These are phyloP conservation scores for Endotrypanum monterogeii DNA, from an alignment of 208 protist species.

Conservation along the genomic window DNA sequence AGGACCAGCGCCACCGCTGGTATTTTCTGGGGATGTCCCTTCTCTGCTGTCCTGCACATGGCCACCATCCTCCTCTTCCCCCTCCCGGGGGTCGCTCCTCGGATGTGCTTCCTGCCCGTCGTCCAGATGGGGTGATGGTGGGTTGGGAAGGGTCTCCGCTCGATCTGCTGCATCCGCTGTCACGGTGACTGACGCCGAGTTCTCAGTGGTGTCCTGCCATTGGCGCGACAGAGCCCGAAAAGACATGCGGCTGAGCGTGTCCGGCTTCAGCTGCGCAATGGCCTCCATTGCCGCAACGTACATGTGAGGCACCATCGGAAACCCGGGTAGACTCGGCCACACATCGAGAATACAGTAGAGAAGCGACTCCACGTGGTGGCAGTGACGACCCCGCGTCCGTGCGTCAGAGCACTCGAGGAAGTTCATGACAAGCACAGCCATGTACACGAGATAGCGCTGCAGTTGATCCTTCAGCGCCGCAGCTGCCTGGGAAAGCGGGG, in stretches of 20 bases:
- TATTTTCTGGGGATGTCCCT: neutral
- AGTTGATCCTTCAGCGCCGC: constrained; percentile 24
- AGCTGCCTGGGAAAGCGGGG: constrained; percentile 7
- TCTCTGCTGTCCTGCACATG: neutral
- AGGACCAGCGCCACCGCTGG: neutral
- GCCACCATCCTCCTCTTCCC: neutral
- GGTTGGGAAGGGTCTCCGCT: neutral
- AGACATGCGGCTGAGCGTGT: constrained; percentile 23
- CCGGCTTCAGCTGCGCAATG: constrained; percentile 28
- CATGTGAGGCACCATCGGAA: constrained; percentile 37
- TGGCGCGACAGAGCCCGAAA: constrained; percentile 11
- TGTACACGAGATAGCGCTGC: constrained; percentile 34
- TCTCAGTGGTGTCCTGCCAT: neutral
- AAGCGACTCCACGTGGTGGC: constrained; percentile 28
- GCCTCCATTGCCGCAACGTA: constrained; percentile 36
- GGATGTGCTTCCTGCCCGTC: neutral
- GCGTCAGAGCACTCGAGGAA: constrained; percentile 31
- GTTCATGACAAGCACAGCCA: constrained; percentile 36
- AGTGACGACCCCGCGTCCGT: constrained; percentile 21
- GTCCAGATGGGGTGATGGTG: neutral
- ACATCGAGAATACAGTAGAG: constrained; percentile 46
- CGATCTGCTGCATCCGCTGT: neutral
- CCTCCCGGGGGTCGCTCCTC: neutral
- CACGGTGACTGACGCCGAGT: neutral
- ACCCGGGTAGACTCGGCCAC: constrained; percentile 35